Base-by-base conservation (phyloP, 345 rosid genomes). In the Aurinia saxatilis region DNA sequence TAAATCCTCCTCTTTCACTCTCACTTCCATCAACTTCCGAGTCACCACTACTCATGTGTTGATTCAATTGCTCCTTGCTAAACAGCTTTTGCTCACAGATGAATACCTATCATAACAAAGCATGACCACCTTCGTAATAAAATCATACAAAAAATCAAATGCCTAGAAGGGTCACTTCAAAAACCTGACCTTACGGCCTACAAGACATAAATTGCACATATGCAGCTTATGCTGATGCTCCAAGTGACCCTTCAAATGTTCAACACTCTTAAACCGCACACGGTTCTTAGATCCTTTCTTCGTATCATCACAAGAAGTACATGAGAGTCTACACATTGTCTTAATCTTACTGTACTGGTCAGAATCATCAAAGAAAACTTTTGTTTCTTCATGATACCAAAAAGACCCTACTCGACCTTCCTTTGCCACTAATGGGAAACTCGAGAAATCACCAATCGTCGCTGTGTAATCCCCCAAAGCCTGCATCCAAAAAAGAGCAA, bases 1-100 rank as follows among this genome's bases (percentile, higher is more conserved):
- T 71, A 65, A 91, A 88, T 23, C 98, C 98, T 57, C 98, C 96
- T 73, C 96, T 81, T 62, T 91, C 98, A 70, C 82, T 83, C 71
- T 86, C 98, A 72, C 72, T 80, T 45, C 98, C 98, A 72, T 91
- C 98, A 38, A 88, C 98, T 77, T 84, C 89, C 7, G 98, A 82
- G 67, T 86, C 90, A 67, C 98, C 98, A 4, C 88, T 80, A 59
- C 37, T 74, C 65, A 80, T 83, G 67, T 91, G 98, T 63, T 75
- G 92, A 48, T 77, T 88, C 80, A 91, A 46, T 34, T 91, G 98
- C 19, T 79, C 72, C 66, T 87, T 83, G 14, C 79, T 63, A 52
- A 86, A 91, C 6, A 91, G 67, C 80, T 86, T 91, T 75, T 91
- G 98, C 42, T 91, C 96, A 73, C 95, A 86, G 55, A 88, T 83